Base-by-base conservation (phyloP, 2,329 filamentous ascomycete genomes). In the Fusarium newnesense region DNA sequence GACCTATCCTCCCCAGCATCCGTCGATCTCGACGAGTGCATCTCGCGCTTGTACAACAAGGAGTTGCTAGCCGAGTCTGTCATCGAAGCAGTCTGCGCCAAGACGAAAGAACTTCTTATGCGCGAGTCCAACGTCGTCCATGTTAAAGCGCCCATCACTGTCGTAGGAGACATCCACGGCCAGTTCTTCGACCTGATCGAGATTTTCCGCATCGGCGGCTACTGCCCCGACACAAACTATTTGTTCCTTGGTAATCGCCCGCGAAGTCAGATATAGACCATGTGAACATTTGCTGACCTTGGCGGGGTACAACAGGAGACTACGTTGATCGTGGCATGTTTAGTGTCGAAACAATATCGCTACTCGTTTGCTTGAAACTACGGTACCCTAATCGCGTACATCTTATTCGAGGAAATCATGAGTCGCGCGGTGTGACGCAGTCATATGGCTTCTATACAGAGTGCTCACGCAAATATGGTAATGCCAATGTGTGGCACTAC, bases 41-140 rank as follows among this genome's bases (percentile, higher is more conserved):
- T 99, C 85, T 91, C 94, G 81, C 93, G 96, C 76, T 90, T 99
- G 60, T 98, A 98, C 85, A 96, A 96, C 81, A 98, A 97, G 83
- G 96, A 98, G 83, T 90, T 99, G 68, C 90, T 99, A 67, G 95
- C 96, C 79, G 96, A 99, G 84, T 97, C 96, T 46, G 95, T 99
- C 75, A 96, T 99, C 83, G 96, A 99, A 86, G 96, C 96, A 79
- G 96, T 99, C 90, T 99, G 96, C 86, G 95, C 96, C 83, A 99
- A 99, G 84, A 96, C 97, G 28, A 99, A 99, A 82, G 96, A 99
- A 86, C 88, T 99, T 77, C 89, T 99, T 77, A 99, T 99, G 96
- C 96, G 97, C 81, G 96, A 99, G 90, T 98, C 96, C 89, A 99
- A 99, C 84, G 96, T 99, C 72, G 96, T 99, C 69, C 96, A 99